Evolutionary conservation across 2,329 filamentous ascomycete genomes (phyloP).

Genomic region (Annulohypoxylon truncatum): DNA sequence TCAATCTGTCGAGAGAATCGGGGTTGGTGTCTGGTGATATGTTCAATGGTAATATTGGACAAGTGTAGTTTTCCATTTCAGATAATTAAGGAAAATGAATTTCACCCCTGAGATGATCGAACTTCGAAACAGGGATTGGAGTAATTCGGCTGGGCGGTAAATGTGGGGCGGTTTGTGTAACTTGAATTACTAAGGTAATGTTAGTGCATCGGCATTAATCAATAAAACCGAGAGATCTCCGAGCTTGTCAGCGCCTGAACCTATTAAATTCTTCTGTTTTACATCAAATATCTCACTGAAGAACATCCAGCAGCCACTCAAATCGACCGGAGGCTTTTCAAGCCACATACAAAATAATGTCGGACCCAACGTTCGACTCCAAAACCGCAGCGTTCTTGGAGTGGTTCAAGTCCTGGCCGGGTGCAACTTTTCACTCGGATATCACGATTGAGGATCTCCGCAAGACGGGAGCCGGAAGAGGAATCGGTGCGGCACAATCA

Average conservation of each 20-base stretch:
- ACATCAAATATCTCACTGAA: slow-evolving; percentile 12
- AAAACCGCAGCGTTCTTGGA: slow-evolving; percentile 60
- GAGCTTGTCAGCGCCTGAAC: slow-evolving; percentile 3
- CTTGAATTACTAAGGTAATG: no score
- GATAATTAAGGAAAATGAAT: neutral
- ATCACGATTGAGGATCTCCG: slow-evolving; percentile 66
- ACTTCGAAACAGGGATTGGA: neutral
- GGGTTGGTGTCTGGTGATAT: neutral
- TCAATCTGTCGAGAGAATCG: neutral
- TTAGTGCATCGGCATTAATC: neutral
- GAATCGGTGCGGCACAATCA: slow-evolving; percentile 59
- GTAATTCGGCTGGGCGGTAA: neutral
- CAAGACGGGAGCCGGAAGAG: slow-evolving; percentile 62
- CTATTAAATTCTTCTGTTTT: slow-evolving; percentile 20
- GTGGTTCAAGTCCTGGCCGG: slow-evolving; percentile 66
- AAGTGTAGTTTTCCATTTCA: no score
- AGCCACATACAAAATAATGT: slow-evolving; percentile 42
- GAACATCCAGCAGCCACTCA: neutral
- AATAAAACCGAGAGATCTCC: slow-evolving; percentile 29
- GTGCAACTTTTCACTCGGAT: slow-evolving; percentile 64
- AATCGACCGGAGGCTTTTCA: slow-evolving; percentile 1
- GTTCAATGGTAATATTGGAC: neutral
- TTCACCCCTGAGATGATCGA: neutral
- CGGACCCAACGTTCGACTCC: slow-evolving; percentile 54
- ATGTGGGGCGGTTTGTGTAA: neutral